Evolutionary conservation across 345 rosid species (phyloP).

Genomic region (Psidium friedrichsthalianum): DNA sequence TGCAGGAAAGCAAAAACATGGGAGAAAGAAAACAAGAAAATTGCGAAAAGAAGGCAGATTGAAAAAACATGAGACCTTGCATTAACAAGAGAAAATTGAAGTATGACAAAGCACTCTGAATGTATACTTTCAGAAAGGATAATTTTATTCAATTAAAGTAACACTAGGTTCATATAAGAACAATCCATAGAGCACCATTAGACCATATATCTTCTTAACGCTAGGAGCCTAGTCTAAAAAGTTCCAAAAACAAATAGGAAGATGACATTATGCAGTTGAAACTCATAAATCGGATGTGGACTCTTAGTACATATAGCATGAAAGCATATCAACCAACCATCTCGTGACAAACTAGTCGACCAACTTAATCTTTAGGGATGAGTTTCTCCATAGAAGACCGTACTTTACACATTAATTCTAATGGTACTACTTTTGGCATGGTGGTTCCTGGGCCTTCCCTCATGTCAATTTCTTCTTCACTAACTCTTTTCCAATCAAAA

Average conservation of each 20-base stretch:
- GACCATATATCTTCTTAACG: background rate
- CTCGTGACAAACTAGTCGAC: background rate
- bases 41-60: background rate
- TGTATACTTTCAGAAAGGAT: background rate
- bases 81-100: background rate
- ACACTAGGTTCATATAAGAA: background rate
- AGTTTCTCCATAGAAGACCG: slow-evolving; percentile 8
- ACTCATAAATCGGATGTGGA: background rate
- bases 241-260: background rate
- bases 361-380: slow-evolving; percentile 23
- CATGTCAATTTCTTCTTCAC: slow-evolving; percentile 24
- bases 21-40: background rate
- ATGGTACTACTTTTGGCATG: slow-evolving; percentile 29
- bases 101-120: background rate
- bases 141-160: background rate
- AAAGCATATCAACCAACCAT: background rate
- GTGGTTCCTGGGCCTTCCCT: slow-evolving; percentile 18
- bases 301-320: background rate
- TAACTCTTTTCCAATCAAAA: slow-evolving; percentile 39
- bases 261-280: background rate
- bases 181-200: background rate
- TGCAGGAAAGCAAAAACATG: background rate
- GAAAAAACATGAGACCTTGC: background rate
- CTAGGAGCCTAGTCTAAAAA: background rate
- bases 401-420: slow-evolving; percentile 31